A percentile compares a stretch with the other conserved stretches of the same genome.
Conservation (phyloP, 495 filamentous ascomycete genomes). For the Xylaria castorea region DNA sequence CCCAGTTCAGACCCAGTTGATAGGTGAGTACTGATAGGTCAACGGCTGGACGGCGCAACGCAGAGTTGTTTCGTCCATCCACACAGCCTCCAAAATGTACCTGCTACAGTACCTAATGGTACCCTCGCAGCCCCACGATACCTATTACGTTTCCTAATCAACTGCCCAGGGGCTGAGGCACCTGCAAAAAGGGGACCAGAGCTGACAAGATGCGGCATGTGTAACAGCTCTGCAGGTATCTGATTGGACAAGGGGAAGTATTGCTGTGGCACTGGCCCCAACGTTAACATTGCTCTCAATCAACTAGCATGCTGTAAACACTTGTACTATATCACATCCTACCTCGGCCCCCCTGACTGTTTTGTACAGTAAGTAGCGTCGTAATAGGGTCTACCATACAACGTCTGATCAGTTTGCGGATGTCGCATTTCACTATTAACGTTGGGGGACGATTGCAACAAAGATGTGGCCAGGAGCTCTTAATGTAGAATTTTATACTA, state of each 20-base stretch:
- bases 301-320: neutral
- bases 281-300: neutral
- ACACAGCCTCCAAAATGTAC: constrained; percentile 21
- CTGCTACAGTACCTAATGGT: neutral
- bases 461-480: neutral
- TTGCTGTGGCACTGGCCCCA: constrained; percentile 1
- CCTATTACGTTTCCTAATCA: neutral
- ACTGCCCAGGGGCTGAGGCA: constrained; percentile 9
- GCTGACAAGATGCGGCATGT: neutral
- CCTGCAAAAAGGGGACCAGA: constrained; percentile 4
- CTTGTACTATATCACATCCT: neutral
- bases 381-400: too few species aligned
- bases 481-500: neutral
- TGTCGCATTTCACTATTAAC: neutral
- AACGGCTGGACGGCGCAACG: neutral
- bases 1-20: neutral
- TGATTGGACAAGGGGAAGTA: constrained; percentile 13
- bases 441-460: neutral
- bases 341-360: too few species aligned
- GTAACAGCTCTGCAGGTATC: neutral
- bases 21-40: constrained; percentile 8
- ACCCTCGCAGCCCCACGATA: constrained; percentile 4
- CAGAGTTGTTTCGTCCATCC: constrained; percentile 19
- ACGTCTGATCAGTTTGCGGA: too few species aligned
- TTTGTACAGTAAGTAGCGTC: neutral